Base-by-base conservation (phyloP, 1,284 basidiomycete species). In the Naganishia cerealis region DNA sequence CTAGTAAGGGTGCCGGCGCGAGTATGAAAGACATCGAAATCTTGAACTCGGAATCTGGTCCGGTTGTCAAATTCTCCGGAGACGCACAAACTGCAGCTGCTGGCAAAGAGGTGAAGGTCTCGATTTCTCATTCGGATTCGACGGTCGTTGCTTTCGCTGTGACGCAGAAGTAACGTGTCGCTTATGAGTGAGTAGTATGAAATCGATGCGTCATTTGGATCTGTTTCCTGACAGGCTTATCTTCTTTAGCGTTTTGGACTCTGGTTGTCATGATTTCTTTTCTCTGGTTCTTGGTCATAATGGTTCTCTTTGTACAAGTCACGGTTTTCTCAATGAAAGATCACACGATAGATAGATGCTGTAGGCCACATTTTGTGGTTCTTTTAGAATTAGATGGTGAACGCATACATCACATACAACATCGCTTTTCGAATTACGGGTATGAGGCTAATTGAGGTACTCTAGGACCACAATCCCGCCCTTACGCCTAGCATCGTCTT, bases 21-120 rank as follows among this genome's bases (percentile, higher is more conserved):
- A 84, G 90, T 33, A 89, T 99, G 89, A 92, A 91, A 81, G 94
- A 98, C 72, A 97, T 99, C 73, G 96, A 98, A 82, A 95, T 99
- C 74, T 83, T 95, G 70, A 87, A 90, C 52, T 86, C 78, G 36
- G 69, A 77, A 18, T 73, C 79, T 42, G 84, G 83, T 26, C 81
- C 81, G 8, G 75, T 71, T 40, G 91, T 96, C 67, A 84, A 80
- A 65, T 86, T 97, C 36, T 86, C 89, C 74, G 93, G 93, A n/a
- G 89, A 93, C 70, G 92, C 92, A 46, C 84, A 88, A 78, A 77
- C 82, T 15, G 88, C 89, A 67, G 94, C 93, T 38, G 81, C 85
- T 26, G 83, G 82, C 62, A 91, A 90, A 83, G 88, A 88, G 56
- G 85, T 97, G 78, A 85, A 84, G 57, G 83, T 99, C 69, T 96